These are phyloP conservation scores for Didymellaceae sp. DNA, from an alignment of 2,329 filamentous ascomycete species.

Conservation along the genomic window DNA sequence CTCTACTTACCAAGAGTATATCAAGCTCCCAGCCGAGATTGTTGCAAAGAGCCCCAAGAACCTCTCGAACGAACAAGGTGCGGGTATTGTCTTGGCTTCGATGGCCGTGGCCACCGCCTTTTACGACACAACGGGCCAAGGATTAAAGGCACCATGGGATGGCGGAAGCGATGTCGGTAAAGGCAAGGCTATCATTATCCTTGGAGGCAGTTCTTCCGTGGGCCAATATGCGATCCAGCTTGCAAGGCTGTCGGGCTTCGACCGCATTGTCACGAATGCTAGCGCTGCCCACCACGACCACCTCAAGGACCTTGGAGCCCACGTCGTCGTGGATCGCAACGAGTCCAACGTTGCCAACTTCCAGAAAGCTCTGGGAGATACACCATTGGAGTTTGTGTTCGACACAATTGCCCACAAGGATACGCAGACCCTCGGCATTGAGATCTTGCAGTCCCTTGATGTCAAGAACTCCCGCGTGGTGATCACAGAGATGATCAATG, in stretches of 20 bases:
- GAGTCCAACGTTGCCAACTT: constrained; percentile 5
- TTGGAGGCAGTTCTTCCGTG: constrained; percentile 48
- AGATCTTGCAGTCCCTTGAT: constrained; percentile 7
- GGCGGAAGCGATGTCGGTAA: constrained; percentile 7
- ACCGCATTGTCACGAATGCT: constrained; percentile 44
- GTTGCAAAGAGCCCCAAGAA: constrained; percentile 38
- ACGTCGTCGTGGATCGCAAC: constrained; percentile 13
- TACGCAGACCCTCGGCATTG: constrained; percentile 11
- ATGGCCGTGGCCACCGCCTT: constrained; percentile 9
- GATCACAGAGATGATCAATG: not conserved
- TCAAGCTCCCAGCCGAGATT: constrained; percentile 20
- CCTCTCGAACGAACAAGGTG: constrained; percentile 14
- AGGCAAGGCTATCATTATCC: constrained; percentile 44
- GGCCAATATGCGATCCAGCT: constrained; percentile 47
- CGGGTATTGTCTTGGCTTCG: constrained; percentile 12
- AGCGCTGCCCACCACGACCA: constrained; percentile 42
- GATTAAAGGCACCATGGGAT: constrained; percentile 17
- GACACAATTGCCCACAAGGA: constrained; percentile 8
- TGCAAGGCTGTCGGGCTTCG: constrained; percentile 45
- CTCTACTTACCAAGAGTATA: constrained; percentile 33
- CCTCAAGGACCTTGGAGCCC: constrained; percentile 44
- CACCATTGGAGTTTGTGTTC: constrained; percentile 17
- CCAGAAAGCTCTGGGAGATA: constrained; percentile 3
- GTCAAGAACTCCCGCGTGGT: constrained; percentile 4
- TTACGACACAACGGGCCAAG: constrained; percentile 18